These are phyloP conservation scores for Cajanus cajan DNA, from an alignment of 306 rosid genomes.

Conservation along the genomic window DNA sequence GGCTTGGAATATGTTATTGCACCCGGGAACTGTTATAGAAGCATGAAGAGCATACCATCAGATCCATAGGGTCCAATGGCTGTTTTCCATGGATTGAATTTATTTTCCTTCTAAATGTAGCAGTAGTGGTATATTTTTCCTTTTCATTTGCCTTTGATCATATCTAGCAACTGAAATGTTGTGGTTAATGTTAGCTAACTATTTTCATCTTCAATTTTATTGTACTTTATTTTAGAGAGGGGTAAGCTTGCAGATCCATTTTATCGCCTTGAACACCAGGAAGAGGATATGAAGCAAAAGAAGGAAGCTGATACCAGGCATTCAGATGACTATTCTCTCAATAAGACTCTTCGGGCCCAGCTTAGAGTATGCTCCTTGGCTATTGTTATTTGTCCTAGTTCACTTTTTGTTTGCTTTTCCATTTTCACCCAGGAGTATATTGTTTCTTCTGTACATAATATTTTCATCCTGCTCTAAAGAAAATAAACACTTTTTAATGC, in stretches of 20 bases:
- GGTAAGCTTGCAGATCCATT: constrained; percentile 95
- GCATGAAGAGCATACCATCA: not conserved
- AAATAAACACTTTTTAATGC: not conserved
- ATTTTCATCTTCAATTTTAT: not conserved
- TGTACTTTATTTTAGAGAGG: constrained; percentile 45
- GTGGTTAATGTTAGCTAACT: not conserved
- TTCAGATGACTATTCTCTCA: constrained; percentile 75
- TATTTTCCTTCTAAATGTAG: not conserved
- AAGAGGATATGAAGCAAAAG: constrained; percentile 77
- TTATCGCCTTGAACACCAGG: constrained; percentile 94
- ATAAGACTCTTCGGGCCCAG: constrained; percentile 68
- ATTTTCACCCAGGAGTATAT: not conserved
- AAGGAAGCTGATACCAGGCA: constrained; percentile 83
- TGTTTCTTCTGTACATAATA: not conserved
- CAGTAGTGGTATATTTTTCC: not conserved
- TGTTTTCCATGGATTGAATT: not conserved
- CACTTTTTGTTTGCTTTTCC: too few relatives aligned
- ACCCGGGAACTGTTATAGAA: not conserved
- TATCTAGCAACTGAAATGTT: not conserved
- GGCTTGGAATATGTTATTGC: not conserved
- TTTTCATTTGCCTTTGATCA: not conserved
- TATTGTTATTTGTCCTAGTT: not conserved
- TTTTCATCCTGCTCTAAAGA: not conserved
- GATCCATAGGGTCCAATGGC: not conserved
- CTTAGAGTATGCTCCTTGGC: constrained; percentile 61